Evolutionary conservation across 1,139 yeast genomes (phyloP).

Genomic region (Suhomyces choctaworum): DNA sequence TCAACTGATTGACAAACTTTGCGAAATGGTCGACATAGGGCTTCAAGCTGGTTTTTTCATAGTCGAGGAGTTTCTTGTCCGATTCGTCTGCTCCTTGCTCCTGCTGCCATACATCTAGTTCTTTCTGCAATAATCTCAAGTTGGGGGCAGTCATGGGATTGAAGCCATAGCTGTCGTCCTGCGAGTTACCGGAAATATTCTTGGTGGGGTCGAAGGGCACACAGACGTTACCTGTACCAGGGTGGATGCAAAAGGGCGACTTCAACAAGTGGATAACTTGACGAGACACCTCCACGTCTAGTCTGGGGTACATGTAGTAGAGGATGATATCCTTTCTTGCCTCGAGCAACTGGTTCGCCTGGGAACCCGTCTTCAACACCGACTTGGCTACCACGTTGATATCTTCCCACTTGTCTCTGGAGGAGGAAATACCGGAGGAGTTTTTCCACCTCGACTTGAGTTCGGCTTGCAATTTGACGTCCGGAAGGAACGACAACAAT

Average conservation of each 20-base stretch:
- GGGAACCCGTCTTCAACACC: conserved; percentile 44
- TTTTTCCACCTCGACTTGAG: conserved; percentile 51
- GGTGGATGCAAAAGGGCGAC: conserved; percentile 98
- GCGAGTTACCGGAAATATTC: conserved; percentile 35
- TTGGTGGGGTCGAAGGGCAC: conserved; percentile 77
- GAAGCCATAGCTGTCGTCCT: conserved; percentile 54
- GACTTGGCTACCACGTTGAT: conserved; percentile 60
- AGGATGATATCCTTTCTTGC: conserved; percentile 84
- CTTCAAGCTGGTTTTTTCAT: conserved; percentile 68
- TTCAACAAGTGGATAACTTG: conserved; percentile 89
- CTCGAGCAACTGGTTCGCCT: conserved; percentile 53
- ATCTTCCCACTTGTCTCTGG: conserved; percentile 76
- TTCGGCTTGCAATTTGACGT: conserved; percentile 53
- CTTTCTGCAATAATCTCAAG: conserved; percentile 58
- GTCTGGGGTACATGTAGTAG: conserved; percentile 81
- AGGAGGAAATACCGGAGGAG: conserved; percentile 25
- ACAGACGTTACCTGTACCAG: conserved; percentile 96
- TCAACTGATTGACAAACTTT: conserved; percentile 56
- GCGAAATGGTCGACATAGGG: conserved; percentile 75
- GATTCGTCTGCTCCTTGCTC: conserved; percentile 27
- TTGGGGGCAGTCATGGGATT: conserved; percentile 84
- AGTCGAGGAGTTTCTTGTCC: conserved; percentile 36
- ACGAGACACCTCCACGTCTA: conserved; percentile 90
- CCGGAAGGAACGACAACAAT: conserved; percentile 64
- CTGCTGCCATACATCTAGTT: conserved; percentile 48